A percentile compares a stretch with the other conserved stretches of the same genome.
These are phyloP conservation scores for Citrus sp. DNA, from an alignment of 345 rosid genomes.

Conservation along the genomic window DNA sequence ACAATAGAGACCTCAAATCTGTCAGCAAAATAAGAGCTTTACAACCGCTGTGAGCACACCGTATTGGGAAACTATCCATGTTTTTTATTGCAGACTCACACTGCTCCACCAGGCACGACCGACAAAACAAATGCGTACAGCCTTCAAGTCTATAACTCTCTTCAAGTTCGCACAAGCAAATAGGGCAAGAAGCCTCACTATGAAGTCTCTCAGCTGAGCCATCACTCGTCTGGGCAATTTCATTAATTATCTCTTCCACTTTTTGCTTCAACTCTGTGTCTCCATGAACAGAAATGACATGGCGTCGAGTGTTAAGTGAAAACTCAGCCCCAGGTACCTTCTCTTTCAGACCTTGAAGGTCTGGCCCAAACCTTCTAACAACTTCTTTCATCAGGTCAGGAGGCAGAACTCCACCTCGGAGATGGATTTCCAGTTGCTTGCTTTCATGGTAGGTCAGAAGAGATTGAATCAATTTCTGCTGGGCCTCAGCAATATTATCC, in stretches of 20 bases:
- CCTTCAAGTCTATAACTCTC: constrained; percentile 73
- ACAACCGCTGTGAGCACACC: constrained; percentile 55
- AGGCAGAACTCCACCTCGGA: constrained; percentile 55
- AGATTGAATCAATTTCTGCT: constrained; percentile 51
- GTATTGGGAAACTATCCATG: constrained; percentile 60
- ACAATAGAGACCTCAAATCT: constrained; percentile 59
- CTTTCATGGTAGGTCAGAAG: constrained; percentile 51
- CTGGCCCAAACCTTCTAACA: constrained; percentile 70
- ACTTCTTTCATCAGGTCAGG: constrained; percentile 74
- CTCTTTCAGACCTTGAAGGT: constrained; percentile 65
- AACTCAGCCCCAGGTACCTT: constrained; percentile 60
- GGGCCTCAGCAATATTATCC: constrained; percentile 40
- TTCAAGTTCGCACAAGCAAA: constrained; percentile 83
- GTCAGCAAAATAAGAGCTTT: constrained; percentile 43
- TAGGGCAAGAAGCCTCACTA: constrained; percentile 51
- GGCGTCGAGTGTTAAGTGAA: constrained; percentile 51
- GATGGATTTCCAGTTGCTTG: constrained; percentile 63
- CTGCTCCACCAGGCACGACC: constrained; percentile 73
- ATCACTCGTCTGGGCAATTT: constrained; percentile 38
- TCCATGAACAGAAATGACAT: constrained; percentile 58
- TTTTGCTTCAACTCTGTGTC: constrained; percentile 51
- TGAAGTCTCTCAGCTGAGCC: constrained; percentile 18
- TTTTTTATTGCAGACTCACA: constrained; percentile 66
- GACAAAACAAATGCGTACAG: constrained; percentile 71
- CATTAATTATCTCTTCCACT: constrained; percentile 56